Evolutionary conservation across 192 early-diverging fungal species (phyloP).

Genomic region (Pecoramyces ruminantium): DNA sequence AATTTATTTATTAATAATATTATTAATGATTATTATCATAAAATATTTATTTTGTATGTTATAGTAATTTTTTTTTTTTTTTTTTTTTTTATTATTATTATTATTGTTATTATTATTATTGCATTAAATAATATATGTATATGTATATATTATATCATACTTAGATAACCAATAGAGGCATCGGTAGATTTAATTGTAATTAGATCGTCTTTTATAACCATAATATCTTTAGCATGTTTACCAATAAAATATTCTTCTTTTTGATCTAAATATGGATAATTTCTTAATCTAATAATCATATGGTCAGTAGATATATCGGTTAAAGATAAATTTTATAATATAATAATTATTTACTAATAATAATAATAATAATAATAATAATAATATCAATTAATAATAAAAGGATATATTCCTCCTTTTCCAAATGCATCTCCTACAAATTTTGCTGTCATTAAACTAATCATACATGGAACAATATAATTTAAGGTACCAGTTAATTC

Average conservation of each 20-base stretch:
- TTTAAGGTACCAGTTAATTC: conserved; percentile 91
- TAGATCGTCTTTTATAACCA: conserved; percentile 40
- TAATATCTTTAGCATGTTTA: conserved; percentile 14
- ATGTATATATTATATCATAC: conserved; percentile 10
- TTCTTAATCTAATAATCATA: conserved; percentile 58
- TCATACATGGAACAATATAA: conserved; percentile 85
- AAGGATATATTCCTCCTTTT: conserved; percentile 25
- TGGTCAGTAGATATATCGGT: conserved; percentile 28
- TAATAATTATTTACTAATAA: too few relatives aligned
- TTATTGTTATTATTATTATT: too few relatives aligned
- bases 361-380: neutral
- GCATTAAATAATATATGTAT: neutral
- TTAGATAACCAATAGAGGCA: conserved; percentile 18
- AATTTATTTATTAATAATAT: too few relatives aligned
- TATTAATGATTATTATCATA: neutral
- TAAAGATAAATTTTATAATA: neutral
- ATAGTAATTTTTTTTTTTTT: too few relatives aligned
- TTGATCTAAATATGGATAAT: conserved; percentile 60
- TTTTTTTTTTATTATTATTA: too few relatives aligned
- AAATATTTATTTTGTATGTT: neutral
- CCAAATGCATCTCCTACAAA: conserved; percentile 55
- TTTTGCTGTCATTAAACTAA: conserved; percentile 42
- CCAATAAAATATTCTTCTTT: conserved; percentile 18
- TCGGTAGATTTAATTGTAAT: conserved; percentile 24
- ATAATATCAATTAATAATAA: neutral